Percentiles rank a stretch among this genome's conserved stretches.
Evolutionary conservation across 768 basidiomycete genomes (phyloP).

Genomic region (Mycena filopes): DNA sequence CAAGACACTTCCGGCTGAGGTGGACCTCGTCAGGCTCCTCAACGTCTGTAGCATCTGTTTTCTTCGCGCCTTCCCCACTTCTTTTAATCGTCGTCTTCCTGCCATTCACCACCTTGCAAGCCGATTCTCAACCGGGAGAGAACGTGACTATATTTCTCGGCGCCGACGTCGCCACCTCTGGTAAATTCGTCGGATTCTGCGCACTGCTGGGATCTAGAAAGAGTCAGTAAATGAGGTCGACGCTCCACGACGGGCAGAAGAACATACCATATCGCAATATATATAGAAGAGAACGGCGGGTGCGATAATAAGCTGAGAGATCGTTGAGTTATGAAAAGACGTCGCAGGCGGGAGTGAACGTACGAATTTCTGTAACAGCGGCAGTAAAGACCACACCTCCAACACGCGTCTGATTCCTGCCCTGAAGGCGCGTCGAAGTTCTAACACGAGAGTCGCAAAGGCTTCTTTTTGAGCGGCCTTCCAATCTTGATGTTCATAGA

Average conservation of each 20-base stretch:
- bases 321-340: too few species aligned
- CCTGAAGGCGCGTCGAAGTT: neutral
- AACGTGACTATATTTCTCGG: neutral
- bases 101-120: neutral
- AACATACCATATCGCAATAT: constrained; percentile 3
- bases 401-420: neutral
- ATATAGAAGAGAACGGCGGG: constrained; percentile 4
- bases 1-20: too few species aligned
- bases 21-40: too few species aligned
- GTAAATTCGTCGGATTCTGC: neutral
- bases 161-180: neutral
- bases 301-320: constrained; percentile 3
- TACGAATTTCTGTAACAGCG: neutral
- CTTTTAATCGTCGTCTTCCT: neutral
- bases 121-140: constrained; percentile 17
- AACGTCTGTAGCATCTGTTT: neutral
- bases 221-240: neutral
- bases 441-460: neutral
- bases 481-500: neutral
- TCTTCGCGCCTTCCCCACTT: neutral
- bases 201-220: neutral
- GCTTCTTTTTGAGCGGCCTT: neutral
- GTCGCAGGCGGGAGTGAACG: neutral
- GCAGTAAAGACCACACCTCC: neutral
- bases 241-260: neutral